These are phyloP conservation scores for Trichoderma koningiopsis DNA, from an alignment of 2,329 filamentous ascomycete genomes.

Conservation along the genomic window DNA sequence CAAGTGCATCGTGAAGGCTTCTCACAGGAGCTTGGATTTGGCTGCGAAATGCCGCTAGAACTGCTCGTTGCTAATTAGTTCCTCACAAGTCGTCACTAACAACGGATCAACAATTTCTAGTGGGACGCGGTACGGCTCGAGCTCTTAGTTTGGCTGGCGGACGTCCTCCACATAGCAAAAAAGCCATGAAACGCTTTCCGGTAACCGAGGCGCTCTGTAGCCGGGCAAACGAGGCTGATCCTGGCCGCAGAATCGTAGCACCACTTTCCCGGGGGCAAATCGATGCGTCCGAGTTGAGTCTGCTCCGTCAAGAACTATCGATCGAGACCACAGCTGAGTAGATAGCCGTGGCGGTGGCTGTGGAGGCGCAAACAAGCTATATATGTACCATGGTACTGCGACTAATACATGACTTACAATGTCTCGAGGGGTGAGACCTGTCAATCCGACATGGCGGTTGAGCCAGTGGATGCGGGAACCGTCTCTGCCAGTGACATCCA, in stretches of 20 bases:
- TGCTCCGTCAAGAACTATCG: not conserved
- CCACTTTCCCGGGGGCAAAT: not conserved
- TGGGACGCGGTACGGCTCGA: constrained; percentile 32
- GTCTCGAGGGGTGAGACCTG: constrained; percentile 12
- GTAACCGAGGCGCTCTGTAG: constrained; percentile 1
- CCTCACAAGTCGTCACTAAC: not conserved
- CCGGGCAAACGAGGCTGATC: not conserved
- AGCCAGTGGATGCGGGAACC: constrained; percentile 11
- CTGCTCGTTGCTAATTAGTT: constrained; percentile 1
- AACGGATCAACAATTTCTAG: constrained; percentile 16
- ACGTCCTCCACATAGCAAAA: constrained; percentile 20
- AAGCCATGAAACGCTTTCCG: constrained; percentile 18
- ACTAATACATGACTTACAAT: not conserved
- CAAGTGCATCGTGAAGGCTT: not conserved
- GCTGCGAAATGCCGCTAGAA: not conserved
- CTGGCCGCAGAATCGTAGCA: not conserved
- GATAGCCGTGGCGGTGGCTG: constrained; percentile 6
- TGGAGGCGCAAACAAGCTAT: constrained; percentile 11
- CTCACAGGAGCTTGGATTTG: not conserved
- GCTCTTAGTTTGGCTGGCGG: constrained; percentile 26
- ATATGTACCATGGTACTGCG: not conserved
- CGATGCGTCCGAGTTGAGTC: not conserved
- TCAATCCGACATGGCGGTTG: constrained; percentile 22
- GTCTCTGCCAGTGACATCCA: constrained; percentile 16
- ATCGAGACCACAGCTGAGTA: not conserved